Conservation (phyloP, 1,284 basidiomycete species). For the Cryptococcus hybrid region DNA sequence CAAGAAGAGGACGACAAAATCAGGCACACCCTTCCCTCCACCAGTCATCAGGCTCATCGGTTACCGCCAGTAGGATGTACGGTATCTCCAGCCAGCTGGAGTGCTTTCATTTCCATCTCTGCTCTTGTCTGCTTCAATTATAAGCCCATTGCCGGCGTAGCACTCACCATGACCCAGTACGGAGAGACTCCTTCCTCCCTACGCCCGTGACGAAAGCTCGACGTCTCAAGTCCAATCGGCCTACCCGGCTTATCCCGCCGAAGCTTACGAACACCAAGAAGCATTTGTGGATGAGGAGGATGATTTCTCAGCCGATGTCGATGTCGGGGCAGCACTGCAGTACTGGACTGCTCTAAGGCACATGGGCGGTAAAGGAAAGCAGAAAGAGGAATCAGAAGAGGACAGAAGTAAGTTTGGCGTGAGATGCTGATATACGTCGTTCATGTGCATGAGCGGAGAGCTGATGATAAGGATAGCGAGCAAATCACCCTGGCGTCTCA, state of each 20-base stretch:
- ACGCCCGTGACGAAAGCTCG: conserved; percentile 44
- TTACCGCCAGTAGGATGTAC: no score
- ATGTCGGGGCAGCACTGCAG: conserved; percentile 37
- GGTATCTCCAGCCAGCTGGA: no score
- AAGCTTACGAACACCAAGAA: conserved; percentile 21
- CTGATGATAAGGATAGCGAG: conserved; percentile 9
- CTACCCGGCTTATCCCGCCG: conserved; percentile 29
- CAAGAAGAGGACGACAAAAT: no score
- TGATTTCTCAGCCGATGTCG: conserved; percentile 18
- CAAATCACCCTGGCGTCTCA: conserved; percentile 64
- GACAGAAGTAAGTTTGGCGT: conserved; percentile 26
- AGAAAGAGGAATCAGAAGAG: conserved; percentile 32
- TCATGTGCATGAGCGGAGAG: not conserved
- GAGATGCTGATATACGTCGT: not conserved
- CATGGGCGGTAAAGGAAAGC: conserved; percentile 35
- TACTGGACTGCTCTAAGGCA: conserved; percentile 49
- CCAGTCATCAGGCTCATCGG: no score
- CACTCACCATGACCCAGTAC: not conserved
- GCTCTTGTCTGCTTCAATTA: no score
- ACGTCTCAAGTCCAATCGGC: conserved; percentile 43
- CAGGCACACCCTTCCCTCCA: no score
- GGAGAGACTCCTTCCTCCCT: conserved; percentile 36
- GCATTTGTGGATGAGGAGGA: conserved; percentile 21
- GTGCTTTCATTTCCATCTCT: no score
- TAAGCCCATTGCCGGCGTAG: not conserved